A percentile compares a stretch with the other conserved stretches of the same genome.
phyloP scores from a whole-genome alignment of 306 rosid species.

The Heteromeles arbutifolia region DNA sequence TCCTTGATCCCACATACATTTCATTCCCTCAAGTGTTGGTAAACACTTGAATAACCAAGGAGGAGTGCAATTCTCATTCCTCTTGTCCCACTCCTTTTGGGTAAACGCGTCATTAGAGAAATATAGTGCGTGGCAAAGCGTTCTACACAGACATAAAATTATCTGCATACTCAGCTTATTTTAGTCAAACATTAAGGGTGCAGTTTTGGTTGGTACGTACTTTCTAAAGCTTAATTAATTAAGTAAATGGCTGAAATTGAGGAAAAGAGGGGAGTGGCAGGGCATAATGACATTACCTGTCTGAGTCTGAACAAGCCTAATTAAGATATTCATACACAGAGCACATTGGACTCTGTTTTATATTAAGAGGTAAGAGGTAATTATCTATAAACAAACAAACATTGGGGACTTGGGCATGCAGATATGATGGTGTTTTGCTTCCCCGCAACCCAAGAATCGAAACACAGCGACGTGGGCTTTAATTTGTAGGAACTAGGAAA shows the following conservation, averaged over 20 bases:
- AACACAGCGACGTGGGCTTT: conserved; percentile 70
- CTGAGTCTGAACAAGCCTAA: conserved; percentile 9
- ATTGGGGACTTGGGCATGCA: conserved; percentile 55
- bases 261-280: conserved; percentile 51
- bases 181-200: background rate
- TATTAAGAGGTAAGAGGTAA: conserved; percentile 31
- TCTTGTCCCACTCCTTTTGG: no score
- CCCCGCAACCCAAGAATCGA: conserved; percentile 51
- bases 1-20: no score
- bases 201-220: background rate
- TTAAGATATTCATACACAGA: background rate
- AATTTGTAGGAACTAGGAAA: background rate
- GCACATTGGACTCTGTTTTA: conserved; percentile 5
- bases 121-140: no score
- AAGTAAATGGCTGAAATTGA: conserved; percentile 18
- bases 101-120: no score
- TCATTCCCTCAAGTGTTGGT: no score
- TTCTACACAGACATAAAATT: no score
- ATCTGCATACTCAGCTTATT: background rate
- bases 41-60: no score
- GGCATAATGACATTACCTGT: conserved; percentile 74
- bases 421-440: conserved; percentile 54
- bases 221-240: background rate
- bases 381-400: conserved; percentile 50
- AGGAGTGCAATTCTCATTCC: no score